Conservation (phyloP, 2,329 filamentous ascomycete genomes). For the Nemania diffusa region DNA sequence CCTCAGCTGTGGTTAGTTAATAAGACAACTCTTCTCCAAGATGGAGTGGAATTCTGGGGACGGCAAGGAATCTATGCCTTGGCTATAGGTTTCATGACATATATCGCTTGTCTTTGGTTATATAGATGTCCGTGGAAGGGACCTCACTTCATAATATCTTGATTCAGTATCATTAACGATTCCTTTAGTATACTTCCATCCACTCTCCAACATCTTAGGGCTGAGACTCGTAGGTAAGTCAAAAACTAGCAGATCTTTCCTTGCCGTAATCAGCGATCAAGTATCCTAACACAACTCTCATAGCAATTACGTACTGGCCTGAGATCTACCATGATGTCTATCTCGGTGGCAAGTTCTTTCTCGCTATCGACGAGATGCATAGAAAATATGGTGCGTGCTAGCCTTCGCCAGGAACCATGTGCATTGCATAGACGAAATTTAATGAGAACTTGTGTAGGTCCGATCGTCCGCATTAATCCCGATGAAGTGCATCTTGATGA, state of each 20-base stretch:
- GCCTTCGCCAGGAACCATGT: not conserved
- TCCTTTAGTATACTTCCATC: too few relatives aligned
- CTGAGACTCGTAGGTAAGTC: too few relatives aligned
- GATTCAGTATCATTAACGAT: too few relatives aligned
- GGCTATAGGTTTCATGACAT: not conserved
- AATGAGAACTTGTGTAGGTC: not conserved
- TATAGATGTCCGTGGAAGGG: not conserved
- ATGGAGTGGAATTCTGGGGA: too few relatives aligned
- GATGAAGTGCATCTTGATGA: slow-evolving; percentile 27
- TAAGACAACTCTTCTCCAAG: too few relatives aligned
- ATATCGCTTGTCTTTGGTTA: slow-evolving; percentile 3
- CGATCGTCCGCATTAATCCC: slow-evolving; percentile 23
- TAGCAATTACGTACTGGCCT: slow-evolving; percentile 8
- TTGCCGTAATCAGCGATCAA: too few relatives aligned
- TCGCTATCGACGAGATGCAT: slow-evolving; percentile 30
- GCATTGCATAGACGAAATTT: not conserved
- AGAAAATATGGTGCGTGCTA: slow-evolving; percentile 25
- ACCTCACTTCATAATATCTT: too few relatives aligned
- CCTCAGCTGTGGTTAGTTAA: too few relatives aligned
- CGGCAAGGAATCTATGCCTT: not conserved
- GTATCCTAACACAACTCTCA: too few relatives aligned
- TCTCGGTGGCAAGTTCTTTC: slow-evolving; percentile 28
- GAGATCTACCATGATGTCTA: slow-evolving; percentile 35
- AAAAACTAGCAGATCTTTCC: too few relatives aligned
- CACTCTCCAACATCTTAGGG: too few relatives aligned